Evolutionary conservation across 257 asterid species (phyloP), one percentile per base, ranked within the genome.

Genomic region (Solanum etuberosum): DNA sequence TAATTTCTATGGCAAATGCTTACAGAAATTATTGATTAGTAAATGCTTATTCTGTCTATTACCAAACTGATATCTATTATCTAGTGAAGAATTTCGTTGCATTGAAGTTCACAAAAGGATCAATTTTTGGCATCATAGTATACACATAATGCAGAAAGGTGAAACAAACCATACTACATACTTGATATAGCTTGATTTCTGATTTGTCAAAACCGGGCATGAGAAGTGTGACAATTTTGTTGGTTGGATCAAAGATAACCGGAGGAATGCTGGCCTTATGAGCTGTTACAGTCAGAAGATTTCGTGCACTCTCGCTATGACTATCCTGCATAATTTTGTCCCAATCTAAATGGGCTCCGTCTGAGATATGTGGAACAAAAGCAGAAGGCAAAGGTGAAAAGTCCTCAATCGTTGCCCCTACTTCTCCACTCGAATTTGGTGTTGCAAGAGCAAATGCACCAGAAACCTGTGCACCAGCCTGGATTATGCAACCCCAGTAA

Each of bases 171-270:
- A 6, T 83, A 27, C n/a, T 4, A 48, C 94, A 13, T 93, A 95
- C 99, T 87, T 97, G 98, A 91, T 90, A 97, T 70, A 97, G 95
- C 94, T 97, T 97, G 94, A 97, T 95, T 90, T 97, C 99, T 15
- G 99, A 97, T 94, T 97, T 95, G 93, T 97, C 98, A 87, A 97
- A 97, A 84, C 99, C 99, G 25, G 99, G 99, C 98, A 97, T 93
- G 93, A 95, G 94, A 42, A 97, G 98, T 59, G 94, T 92, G 90
- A 97, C 93, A 1, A 97, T 90, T 89, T 92, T 97, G 82, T 87
- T 90, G 78, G 92, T 83, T 10, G 92, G 90, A 90, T 95, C 96
- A 76, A 95, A 95, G 59, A 34, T 89, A 83, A 95, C 96, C 0
- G 98, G 88, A 71, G 92, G 85, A 85, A 89, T 29, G 54, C 89